A percentile compares a stretch with the other conserved stretches of the same genome.
phyloP scores from a whole-genome alignment of 140 eudicot species.

The Anethum foeniculum region DNA sequence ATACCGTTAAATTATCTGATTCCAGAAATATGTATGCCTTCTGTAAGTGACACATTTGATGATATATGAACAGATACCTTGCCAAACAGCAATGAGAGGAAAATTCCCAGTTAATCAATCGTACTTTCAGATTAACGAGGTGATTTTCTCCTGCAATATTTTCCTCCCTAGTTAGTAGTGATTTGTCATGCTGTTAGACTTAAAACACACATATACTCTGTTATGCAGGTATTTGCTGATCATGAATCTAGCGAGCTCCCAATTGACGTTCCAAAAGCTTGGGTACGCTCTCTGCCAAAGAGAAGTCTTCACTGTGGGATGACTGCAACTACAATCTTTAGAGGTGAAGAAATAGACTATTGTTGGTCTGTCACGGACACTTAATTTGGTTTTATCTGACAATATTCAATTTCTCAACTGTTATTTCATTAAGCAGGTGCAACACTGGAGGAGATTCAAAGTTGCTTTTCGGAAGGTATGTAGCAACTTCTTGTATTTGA shows the following conservation, averaged over 20 bases:
- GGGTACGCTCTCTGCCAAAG: constrained; percentile 17
- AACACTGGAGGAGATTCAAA: background rate
- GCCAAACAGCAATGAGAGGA: constrained; percentile 59
- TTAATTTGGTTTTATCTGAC: background rate
- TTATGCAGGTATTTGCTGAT: constrained; percentile 23
- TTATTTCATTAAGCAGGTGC: background rate
- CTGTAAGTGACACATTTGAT: constrained; percentile 10
- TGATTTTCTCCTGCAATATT: constrained; percentile 11
- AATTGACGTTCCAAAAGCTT: constrained; percentile 12
- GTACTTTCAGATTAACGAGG: constrained; percentile 90
- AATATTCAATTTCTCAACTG: background rate
- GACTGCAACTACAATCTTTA: constrained; percentile 10
- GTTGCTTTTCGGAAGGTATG: constrained; percentile 16
- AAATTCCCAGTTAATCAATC: constrained; percentile 67
- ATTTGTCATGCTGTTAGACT: background rate
- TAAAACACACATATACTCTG: background rate
- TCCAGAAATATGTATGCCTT: background rate
- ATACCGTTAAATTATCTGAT: background rate
- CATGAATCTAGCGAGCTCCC: constrained; percentile 20
- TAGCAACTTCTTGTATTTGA: background rate
- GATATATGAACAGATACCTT: constrained; percentile 52
- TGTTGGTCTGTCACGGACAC: background rate
- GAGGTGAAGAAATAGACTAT: constrained; percentile 10
- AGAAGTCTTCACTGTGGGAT: constrained; percentile 19
- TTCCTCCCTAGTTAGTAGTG: background rate